phyloP scores from a whole-genome alignment of 176 grass and related monocot genomes.

The Pontederia crassipes region DNA sequence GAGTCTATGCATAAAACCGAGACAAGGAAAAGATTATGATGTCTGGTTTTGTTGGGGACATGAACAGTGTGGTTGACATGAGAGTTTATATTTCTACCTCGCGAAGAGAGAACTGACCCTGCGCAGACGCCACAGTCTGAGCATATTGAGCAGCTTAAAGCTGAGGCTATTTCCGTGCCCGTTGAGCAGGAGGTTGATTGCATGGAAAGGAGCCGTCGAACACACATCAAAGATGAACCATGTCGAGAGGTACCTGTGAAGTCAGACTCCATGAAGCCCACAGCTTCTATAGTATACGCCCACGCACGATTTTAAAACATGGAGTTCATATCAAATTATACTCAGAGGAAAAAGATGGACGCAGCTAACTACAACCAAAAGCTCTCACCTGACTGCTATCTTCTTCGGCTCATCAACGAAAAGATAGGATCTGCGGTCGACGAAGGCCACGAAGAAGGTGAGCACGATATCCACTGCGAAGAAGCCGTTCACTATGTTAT shows the following conservation, averaged over 20 bases:
- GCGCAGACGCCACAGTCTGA: constrained; percentile 80
- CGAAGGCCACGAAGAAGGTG: constrained; percentile 67
- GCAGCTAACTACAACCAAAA: not conserved
- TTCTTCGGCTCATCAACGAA: constrained; percentile 51
- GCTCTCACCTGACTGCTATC: constrained; percentile 43
- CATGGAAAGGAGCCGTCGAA: constrained; percentile 80
- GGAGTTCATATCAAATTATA: not conserved
- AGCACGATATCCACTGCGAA: constrained; percentile 60
- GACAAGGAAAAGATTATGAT: not conserved
- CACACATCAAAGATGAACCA: constrained; percentile 92
- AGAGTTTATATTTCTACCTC: constrained; percentile 12
- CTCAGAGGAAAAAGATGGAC: not conserved
- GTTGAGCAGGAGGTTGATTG: constrained; percentile 50
- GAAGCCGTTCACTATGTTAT: constrained; percentile 52
- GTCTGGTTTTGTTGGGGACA: not conserved
- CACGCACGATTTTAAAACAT: not conserved
- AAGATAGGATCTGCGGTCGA: constrained; percentile 40
- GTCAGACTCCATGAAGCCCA: constrained; percentile 4
- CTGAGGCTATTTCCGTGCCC: constrained; percentile 45
- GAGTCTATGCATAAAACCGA: constrained; percentile 27
- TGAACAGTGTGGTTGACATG: not conserved
- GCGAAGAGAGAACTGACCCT: constrained; percentile 66
- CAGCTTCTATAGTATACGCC: not conserved
- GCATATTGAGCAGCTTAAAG: constrained; percentile 71
- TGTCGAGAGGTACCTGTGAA: constrained; percentile 73